Conservation (phyloP, 164 flowering plant genomes). For the Brasenia schreberi region DNA sequence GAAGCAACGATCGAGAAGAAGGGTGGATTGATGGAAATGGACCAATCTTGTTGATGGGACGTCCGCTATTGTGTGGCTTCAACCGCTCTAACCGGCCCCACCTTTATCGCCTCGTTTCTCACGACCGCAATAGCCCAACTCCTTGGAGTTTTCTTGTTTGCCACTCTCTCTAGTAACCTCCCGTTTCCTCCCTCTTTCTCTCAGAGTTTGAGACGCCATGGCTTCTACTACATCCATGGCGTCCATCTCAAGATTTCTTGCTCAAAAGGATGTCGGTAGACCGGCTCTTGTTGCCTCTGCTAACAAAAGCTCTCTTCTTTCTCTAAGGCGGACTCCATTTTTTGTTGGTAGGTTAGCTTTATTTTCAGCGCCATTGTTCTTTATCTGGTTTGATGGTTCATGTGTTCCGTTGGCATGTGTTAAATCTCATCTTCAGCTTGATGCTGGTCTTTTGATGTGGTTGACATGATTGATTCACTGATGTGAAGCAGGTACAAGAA, state of each 20-base stretch:
- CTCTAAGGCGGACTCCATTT: slow-evolving; percentile 8
- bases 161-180: not conserved
- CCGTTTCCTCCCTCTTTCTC: not conserved
- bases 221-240: slow-evolving; percentile 27
- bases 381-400: too few species aligned
- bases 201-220: not conserved
- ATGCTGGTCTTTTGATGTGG: not conserved
- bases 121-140: not conserved
- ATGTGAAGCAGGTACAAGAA: slow-evolving; percentile 10
- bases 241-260: slow-evolving; percentile 28
- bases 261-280: slow-evolving; percentile 18
- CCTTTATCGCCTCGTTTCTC: not conserved
- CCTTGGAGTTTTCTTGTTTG: not conserved
- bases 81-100: not conserved
- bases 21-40: too few species aligned
- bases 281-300: slow-evolving; percentile 8
- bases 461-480: not conserved
- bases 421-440: not conserved
- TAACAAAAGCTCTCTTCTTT: slow-evolving; percentile 12
- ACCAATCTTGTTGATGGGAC: not conserved
- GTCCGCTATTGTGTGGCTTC: not conserved
- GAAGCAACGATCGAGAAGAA: too few species aligned
- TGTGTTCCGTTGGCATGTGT: slow-evolving; percentile 1
- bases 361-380: not conserved
- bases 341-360: slow-evolving; percentile 1